These are phyloP conservation scores for Citrus trifoliata DNA, from an alignment of 345 rosid species.

Conservation along the genomic window DNA sequence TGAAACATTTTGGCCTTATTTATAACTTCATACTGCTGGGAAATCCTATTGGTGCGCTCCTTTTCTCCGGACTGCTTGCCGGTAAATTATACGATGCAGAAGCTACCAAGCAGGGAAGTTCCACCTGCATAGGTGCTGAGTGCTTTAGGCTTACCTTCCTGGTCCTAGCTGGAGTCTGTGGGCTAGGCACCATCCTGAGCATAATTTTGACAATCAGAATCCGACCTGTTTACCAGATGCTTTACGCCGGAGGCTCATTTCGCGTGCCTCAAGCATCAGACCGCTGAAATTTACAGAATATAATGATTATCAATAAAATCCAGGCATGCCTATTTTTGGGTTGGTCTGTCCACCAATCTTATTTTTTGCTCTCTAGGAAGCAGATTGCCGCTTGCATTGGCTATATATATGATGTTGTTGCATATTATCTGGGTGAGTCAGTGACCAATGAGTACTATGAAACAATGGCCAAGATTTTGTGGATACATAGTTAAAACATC, in stretches of 20 bases:
- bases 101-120: conserved; percentile 77
- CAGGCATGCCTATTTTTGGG: conserved; percentile 1
- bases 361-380: background rate
- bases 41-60: conserved; percentile 84
- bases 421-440: background rate
- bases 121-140: conserved; percentile 71
- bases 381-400: background rate
- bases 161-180: conserved; percentile 68
- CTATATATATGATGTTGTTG: background rate
- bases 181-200: conserved; percentile 63
- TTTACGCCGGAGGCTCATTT: conserved; percentile 79
- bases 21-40: conserved; percentile 78
- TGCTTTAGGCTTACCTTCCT: conserved; percentile 84
- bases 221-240: conserved; percentile 88
- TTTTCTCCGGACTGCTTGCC: conserved; percentile 82
- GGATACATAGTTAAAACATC: background rate
- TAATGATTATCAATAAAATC: background rate
- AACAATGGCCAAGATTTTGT: background rate
- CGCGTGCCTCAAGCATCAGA: conserved; percentile 45
- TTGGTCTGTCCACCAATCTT: background rate
- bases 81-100: conserved; percentile 80
- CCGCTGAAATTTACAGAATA: conserved; percentile 20
- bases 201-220: conserved; percentile 65
- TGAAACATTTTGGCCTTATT: conserved; percentile 80
- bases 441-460: background rate